A percentile compares a stretch with the other conserved stretches of the same genome.
phyloP scores from a whole-genome alignment of 306 rosid species.

The Luffa acutangula region DNA sequence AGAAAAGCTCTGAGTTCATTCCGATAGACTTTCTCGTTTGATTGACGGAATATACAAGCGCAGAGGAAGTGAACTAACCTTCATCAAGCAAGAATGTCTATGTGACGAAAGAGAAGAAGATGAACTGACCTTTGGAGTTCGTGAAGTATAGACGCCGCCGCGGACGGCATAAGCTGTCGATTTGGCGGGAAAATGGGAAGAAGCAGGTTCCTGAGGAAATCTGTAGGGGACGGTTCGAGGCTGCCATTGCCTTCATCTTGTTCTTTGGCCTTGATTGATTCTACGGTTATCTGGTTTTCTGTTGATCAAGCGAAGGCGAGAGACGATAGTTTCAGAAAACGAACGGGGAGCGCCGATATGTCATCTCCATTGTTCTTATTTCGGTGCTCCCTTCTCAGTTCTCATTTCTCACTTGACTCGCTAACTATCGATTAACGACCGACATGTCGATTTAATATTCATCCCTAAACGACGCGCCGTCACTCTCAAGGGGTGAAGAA shows the following conservation, averaged over 20 bases:
- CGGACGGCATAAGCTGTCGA: neutral
- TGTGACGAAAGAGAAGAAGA: neutral
- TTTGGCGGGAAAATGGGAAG: slow-evolving; percentile 17
- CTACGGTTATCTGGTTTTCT: neutral
- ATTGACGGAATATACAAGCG: neutral
- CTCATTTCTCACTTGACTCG: neutral
- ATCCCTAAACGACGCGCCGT: too few species aligned
- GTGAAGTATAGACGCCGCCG: neutral
- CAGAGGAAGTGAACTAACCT: neutral
- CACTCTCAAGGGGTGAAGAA: too few species aligned
- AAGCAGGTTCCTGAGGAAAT: neutral
- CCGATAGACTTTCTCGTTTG: neutral
- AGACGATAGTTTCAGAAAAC: neutral
- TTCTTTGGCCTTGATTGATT: neutral
- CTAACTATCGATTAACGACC: neutral
- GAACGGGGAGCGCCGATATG: neutral
- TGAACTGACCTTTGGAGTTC: slow-evolving; percentile 18
- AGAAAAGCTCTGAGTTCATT: neutral
- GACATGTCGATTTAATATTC: slow-evolving; percentile 19
- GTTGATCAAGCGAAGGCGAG: neutral
- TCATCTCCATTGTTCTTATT: neutral
- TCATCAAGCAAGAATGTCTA: neutral
- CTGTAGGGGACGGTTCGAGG: neutral
- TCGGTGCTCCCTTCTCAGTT: too few species aligned
- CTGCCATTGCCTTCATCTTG: slow-evolving; percentile 11